Evolutionary conservation across 2,329 filamentous ascomycete genomes (phyloP).

Genomic region (Pleomassaria siparia): DNA sequence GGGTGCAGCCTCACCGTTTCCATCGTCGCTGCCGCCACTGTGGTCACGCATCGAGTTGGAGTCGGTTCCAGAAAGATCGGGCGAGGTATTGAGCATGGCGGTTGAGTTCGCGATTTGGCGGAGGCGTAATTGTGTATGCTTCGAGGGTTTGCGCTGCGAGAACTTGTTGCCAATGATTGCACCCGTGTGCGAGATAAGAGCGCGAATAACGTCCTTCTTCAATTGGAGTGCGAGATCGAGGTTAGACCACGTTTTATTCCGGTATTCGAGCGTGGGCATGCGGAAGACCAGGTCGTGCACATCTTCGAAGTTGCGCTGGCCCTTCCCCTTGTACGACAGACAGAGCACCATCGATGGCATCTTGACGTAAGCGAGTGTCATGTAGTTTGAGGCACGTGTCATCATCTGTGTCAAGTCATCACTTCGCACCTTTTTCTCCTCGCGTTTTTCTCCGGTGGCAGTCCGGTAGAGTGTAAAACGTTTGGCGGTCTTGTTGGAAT

Average conservation of each 20-base stretch:
- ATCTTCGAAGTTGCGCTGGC: conserved; percentile 93
- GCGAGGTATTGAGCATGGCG: conserved; percentile 55
- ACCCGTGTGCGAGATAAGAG: conserved; percentile 90
- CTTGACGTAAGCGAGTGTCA: conserved; percentile 94
- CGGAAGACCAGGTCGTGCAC: conserved; percentile 97
- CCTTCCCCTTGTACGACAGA: conserved; percentile 93
- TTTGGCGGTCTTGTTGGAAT: conserved; percentile 39
- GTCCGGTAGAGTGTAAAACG: conserved; percentile 42
- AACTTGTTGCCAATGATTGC: conserved; percentile 98
- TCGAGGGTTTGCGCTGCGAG: conserved; percentile 80
- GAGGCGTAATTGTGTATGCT: conserved; percentile 74
- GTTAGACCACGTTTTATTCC: conserved; percentile 99
- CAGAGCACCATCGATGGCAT: conserved; percentile 94
- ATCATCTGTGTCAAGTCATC: conserved; percentile 98
- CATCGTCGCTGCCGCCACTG: conserved; percentile 31
- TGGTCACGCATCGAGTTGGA: conserved; percentile 35
- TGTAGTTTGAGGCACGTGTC: conserved; percentile 89
- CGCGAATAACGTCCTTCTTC: conserved; percentile 92
- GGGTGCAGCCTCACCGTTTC: conserved; percentile 21
- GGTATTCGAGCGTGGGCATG: conserved; percentile 89
- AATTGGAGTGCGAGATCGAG: conserved; percentile 88
- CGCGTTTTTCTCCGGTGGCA: conserved; percentile 50
- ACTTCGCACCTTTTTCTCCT: conserved; percentile 63
- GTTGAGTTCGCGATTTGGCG: conserved; percentile 82
- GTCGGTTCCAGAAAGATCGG: conserved; percentile 36